Base-by-base conservation (phyloP, 192 early-diverging fungal genomes). In the Backusella liffmaniae region DNA sequence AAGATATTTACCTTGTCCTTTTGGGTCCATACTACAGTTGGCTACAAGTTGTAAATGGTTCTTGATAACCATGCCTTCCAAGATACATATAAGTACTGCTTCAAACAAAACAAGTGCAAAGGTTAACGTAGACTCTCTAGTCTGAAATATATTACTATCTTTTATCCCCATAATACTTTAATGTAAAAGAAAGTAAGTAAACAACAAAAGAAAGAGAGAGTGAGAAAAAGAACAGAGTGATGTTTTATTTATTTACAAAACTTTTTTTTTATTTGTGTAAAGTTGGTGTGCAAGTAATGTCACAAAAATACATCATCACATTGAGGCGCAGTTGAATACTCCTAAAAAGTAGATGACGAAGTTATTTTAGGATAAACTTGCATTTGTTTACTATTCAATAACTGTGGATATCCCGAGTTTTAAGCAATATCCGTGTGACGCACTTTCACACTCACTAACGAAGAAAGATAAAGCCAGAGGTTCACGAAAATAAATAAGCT, bases 1-100 rank as follows among this genome's bases (percentile, higher is more conserved):
- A 21, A 18, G 26, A 51, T 16, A 41, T 36, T 23, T 75, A 77
- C 80, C 82, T 73, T 73, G 6, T 13, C 75, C 82, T 2, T 21
- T 62, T 9, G 41, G 30, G 10, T n/a, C 36, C 42, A 75, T 12
- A 18, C 23, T 34, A 65, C 82, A 83, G 29, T 83, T 79, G n/a
- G 75, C 42, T 18, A 80, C 78, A 18, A 83, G 59, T 3, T 13
- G 3, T 15, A 83, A 42, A 46, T 83, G 82, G 15, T 77, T 62
- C 34, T 34, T 67, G 16, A 83, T 66, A 4, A 83, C 78, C 34
- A 77, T 67, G 4, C 76, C 77, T 62, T 79, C 82, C n/a, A 79
- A 21, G 30, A 79, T 75, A 59, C 73, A 80, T 9, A 83, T 76
- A 3, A 79, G 35, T 7, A 83, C 66, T 34, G 67, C 66, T 62